Percentiles rank a stretch among this genome's conserved stretches.
Conservation (phyloP, 2,329 filamentous ascomycete species). For the Eutypa lata region DNA sequence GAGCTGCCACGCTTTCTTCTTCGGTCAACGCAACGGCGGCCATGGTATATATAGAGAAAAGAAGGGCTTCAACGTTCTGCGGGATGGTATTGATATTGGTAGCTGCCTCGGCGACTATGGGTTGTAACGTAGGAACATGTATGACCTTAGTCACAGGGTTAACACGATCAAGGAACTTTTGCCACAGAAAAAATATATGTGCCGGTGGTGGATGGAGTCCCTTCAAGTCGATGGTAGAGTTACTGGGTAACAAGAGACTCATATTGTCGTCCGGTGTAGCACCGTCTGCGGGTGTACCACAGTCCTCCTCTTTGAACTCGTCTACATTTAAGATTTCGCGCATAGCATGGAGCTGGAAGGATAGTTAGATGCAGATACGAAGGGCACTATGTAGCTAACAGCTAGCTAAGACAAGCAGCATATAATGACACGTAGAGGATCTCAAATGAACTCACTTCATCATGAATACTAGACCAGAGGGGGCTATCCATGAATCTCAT, state of each 20-base stretch:
- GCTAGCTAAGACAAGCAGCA: neutral
- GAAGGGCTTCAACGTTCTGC: slow-evolving; percentile 56
- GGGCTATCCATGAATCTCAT: slow-evolving; percentile 57
- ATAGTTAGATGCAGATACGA: slow-evolving; percentile 11
- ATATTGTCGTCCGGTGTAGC: slow-evolving; percentile 50
- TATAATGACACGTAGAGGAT: neutral
- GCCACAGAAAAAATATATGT: slow-evolving; percentile 71
- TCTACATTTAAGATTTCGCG: slow-evolving; percentile 57
- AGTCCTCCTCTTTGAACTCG: slow-evolving; percentile 42
- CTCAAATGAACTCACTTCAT: slow-evolving; percentile 44
- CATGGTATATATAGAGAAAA: slow-evolving; percentile 65
- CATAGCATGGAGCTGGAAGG: slow-evolving; percentile 52
- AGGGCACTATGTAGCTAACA: neutral
- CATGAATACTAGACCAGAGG: slow-evolving; percentile 51
- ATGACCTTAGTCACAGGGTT: slow-evolving; percentile 59
- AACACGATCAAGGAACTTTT: slow-evolving; percentile 69
- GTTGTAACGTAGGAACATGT: slow-evolving; percentile 68
- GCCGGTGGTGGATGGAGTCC: slow-evolving; percentile 62
- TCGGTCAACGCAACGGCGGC: slow-evolving; percentile 53
- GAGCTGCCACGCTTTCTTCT: slow-evolving; percentile 51
- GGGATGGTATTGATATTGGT: slow-evolving; percentile 53
- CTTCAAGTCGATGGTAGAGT: slow-evolving; percentile 36
- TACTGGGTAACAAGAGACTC: slow-evolving; percentile 46
- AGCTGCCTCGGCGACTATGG: slow-evolving; percentile 61
- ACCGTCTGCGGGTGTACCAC: slow-evolving; percentile 38